A percentile compares a stretch with the other conserved stretches of the same genome.
phyloP scores from a whole-genome alignment of 1,284 basidiomycete species.

The Pholiota adiposa region DNA sequence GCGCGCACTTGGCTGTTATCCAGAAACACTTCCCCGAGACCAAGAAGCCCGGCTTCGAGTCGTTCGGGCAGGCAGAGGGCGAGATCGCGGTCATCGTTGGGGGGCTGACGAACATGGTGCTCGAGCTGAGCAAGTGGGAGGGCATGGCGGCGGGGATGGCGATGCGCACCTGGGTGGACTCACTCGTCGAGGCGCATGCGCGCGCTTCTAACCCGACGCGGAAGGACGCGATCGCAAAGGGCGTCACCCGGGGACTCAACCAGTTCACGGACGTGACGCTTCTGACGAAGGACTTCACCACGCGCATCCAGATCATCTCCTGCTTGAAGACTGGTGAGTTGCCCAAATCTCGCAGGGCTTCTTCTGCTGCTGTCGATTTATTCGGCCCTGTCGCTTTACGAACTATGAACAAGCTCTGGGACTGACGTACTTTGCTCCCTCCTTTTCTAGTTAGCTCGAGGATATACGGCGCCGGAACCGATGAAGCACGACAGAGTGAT shows the following conservation, averaged over 20 bases:
- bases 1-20: slow-evolving; percentile 42
- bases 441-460: slow-evolving; percentile 45
- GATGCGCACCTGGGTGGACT: slow-evolving; percentile 56
- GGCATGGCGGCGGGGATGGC: slow-evolving; percentile 55
- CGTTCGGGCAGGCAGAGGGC: slow-evolving; percentile 43
- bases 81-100: slow-evolving; percentile 51
- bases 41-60: slow-evolving; percentile 45
- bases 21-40: slow-evolving; percentile 51
- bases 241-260: slow-evolving; percentile 50
- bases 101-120: slow-evolving; percentile 53
- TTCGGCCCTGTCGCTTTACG: not conserved
- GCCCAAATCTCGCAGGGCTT: not conserved
- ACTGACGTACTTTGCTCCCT: slow-evolving; percentile 15
- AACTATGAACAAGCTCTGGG: too few species aligned
- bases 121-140: slow-evolving; percentile 57
- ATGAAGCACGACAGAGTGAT: slow-evolving; percentile 50
- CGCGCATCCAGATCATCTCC: slow-evolving; percentile 55
- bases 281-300: slow-evolving; percentile 53
- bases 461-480: slow-evolving; percentile 49
- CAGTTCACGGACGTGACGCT: slow-evolving; percentile 49
- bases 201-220: slow-evolving; percentile 30
- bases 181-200: slow-evolving; percentile 41
- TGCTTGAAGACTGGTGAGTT: slow-evolving; percentile 49
- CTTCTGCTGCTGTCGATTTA: slow-evolving; percentile 2
- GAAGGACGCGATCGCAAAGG: slow-evolving; percentile 47